Base-by-base conservation (phyloP, 306 rosid genomes). In the Acacia confusa region DNA sequence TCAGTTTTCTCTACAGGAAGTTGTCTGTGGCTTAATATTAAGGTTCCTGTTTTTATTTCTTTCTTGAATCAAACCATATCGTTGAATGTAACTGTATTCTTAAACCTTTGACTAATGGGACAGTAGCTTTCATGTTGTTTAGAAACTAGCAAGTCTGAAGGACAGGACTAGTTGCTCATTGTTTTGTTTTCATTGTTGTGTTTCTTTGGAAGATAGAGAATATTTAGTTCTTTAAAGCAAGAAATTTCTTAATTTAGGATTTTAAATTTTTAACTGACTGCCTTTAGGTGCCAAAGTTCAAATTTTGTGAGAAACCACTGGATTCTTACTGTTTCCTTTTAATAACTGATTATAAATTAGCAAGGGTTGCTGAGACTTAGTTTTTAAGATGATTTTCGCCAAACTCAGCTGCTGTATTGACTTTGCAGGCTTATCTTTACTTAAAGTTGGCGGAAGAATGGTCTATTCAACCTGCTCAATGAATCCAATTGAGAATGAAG, bases 401-500 rank as follows among this genome's bases (percentile, higher is more conserved):
- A 20, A 86, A 70, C 32, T 71, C 64, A 43, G 43, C 52, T 19
- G 17, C 41, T 72, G 60, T 63, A 70, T 86, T 80, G 69, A 85
- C 63, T 70, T 70, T 69, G 52, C 79, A 95, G 98, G 98, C 82
- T 68, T 88, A 80, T 85, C 92, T 76, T 83, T 95, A 86, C 98
- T 95, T 74, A 95, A 92, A 87, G 97, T 92, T 87, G 97, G 97
- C 41, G 98, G 97, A 75, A 90, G 92, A 87, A 92, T 95, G 92
- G 92, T 95, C 57, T 95, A 95, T 83, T 95, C 97, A 67, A 95
- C 98, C 43, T 95, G 98, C 87, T 95, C 98, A 36, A 90, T 95
- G 94, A 95, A 95, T 90, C 98, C 98, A 75, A 84, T 95, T 79
- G 98, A 95, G 79, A 92, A 95, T 74, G 98, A 95, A 83, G 98